These are phyloP conservation scores for Aspergillus arachidicola DNA, from an alignment of 2,329 filamentous ascomycete genomes.

Conservation along the genomic window DNA sequence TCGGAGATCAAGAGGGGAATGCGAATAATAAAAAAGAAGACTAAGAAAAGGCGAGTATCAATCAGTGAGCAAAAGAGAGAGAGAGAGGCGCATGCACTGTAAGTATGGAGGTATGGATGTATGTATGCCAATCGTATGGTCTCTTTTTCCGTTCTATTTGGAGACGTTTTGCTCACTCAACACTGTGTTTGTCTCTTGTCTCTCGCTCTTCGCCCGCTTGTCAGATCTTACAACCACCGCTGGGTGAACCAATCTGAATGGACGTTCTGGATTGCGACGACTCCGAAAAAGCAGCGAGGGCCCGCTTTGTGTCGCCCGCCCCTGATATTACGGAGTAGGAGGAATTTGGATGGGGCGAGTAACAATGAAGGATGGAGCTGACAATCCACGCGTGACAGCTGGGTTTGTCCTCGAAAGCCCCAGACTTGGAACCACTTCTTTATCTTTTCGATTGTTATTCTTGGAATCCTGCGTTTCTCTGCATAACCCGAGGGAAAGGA, in stretches of 20 bases:
- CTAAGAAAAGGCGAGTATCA: constrained; percentile 6
- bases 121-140: neutral
- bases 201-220: neutral
- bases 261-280: neutral
- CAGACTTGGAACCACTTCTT: neutral
- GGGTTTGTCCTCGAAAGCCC: neutral
- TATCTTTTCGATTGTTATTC: neutral
- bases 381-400: neutral
- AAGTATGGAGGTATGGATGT: too few species aligned
- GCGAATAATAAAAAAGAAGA: constrained; percentile 4
- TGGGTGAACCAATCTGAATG: constrained; percentile 15
- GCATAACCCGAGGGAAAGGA: too few species aligned
- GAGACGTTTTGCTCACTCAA: neutral
- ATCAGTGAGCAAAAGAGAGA: constrained; percentile 8
- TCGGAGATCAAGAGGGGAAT: constrained; percentile 9
- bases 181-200: neutral
- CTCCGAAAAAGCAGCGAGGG: constrained; percentile 12
- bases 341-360: neutral
- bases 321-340: constrained; percentile 7
- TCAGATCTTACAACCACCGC: constrained; percentile 22
- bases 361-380: constrained; percentile 7
- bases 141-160: constrained; percentile 1
- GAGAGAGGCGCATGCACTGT: constrained; percentile 1
- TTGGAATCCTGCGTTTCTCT: neutral
- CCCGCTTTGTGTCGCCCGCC: constrained; percentile 20